phyloP scores from a whole-genome alignment of 805 yeast species.

The Metschnikowia bowlesiae region DNA sequence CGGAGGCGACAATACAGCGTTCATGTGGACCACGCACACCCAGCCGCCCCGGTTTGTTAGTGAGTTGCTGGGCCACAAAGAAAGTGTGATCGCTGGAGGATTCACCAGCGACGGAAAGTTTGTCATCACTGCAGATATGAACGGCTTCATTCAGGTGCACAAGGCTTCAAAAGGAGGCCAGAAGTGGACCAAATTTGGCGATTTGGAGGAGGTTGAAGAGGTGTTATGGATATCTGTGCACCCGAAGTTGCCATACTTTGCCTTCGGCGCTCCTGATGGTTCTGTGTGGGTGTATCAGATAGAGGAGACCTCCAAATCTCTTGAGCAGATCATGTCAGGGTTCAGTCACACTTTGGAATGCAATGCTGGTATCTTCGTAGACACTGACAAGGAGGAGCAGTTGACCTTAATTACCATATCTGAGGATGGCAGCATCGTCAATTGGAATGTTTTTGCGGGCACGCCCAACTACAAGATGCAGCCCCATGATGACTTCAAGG shows the following conservation, averaged over 20 bases:
- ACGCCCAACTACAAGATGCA: slow-evolving; percentile 64
- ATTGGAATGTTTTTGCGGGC: slow-evolving; percentile 85
- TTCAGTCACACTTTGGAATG: slow-evolving; percentile 78
- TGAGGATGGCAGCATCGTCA: slow-evolving; percentile 80
- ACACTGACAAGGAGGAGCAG: slow-evolving; percentile 47
- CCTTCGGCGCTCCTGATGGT: slow-evolving; percentile 90
- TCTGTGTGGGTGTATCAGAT: slow-evolving; percentile 91
- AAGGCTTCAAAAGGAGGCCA: slow-evolving; percentile 73
- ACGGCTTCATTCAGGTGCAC: slow-evolving; percentile 75
- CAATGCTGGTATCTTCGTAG: slow-evolving; percentile 73
- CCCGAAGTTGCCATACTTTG: slow-evolving; percentile 75
- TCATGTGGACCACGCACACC: slow-evolving; percentile 87
- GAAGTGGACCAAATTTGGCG: slow-evolving; percentile 67
- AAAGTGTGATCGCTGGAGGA: slow-evolving; percentile 79
- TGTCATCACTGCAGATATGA: slow-evolving; percentile 91
- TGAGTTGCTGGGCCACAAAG: slow-evolving; percentile 76
- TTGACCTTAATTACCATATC: slow-evolving; percentile 69
- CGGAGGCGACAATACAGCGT: slow-evolving; percentile 90
- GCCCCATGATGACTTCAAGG: slow-evolving; percentile 60
- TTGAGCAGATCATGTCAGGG: slow-evolving; percentile 73
- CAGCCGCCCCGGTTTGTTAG: slow-evolving; percentile 79
- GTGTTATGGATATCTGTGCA: slow-evolving; percentile 79
- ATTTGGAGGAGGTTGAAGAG: slow-evolving; percentile 85
- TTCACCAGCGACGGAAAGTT: slow-evolving; percentile 81
- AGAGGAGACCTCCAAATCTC: slow-evolving; percentile 39